phyloP scores from a whole-genome alignment of 129 eudicot genomes.

The Silybum marianum region DNA sequence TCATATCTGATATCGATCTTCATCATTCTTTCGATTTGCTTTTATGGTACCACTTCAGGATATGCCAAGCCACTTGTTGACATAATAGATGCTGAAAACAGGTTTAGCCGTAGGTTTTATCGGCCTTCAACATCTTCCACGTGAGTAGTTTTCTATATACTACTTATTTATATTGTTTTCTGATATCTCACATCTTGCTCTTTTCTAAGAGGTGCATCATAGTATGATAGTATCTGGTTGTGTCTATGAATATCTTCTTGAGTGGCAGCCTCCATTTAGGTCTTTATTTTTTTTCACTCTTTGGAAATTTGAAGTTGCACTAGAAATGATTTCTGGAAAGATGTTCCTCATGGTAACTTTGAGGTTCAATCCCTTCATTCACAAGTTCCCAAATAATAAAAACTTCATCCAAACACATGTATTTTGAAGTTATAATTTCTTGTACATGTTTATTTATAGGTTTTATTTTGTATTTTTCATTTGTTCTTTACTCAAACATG shows the following conservation, averaged over 20 bases:
- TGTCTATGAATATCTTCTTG: background rate
- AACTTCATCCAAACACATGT: background rate
- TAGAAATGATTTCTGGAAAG: background rate
- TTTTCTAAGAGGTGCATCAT: background rate
- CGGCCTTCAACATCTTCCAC: slow-evolving; percentile 95
- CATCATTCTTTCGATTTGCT: slow-evolving; percentile 25
- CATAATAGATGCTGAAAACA: slow-evolving; percentile 74
- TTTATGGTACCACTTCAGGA: slow-evolving; percentile 50
- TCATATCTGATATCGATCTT: slow-evolving; percentile 3
- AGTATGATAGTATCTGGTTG: background rate
- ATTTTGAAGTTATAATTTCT: background rate
- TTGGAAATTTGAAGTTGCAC: background rate
- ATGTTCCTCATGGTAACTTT: background rate
- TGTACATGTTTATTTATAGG: background rate
- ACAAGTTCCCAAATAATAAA: background rate
- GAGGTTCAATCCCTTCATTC: background rate
- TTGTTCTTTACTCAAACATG: background rate
- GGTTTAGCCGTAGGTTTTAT: slow-evolving; percentile 70
- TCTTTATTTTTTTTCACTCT: background rate
- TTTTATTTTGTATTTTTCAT: background rate
- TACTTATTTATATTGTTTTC: background rate
- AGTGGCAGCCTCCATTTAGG: background rate
- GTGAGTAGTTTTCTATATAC: slow-evolving; percentile 51
- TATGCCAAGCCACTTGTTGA: slow-evolving; percentile 99
- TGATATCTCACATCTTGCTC: background rate